Conservation (phyloP, 1,284 basidiomycete genomes). For the Athelia sp. region DNA sequence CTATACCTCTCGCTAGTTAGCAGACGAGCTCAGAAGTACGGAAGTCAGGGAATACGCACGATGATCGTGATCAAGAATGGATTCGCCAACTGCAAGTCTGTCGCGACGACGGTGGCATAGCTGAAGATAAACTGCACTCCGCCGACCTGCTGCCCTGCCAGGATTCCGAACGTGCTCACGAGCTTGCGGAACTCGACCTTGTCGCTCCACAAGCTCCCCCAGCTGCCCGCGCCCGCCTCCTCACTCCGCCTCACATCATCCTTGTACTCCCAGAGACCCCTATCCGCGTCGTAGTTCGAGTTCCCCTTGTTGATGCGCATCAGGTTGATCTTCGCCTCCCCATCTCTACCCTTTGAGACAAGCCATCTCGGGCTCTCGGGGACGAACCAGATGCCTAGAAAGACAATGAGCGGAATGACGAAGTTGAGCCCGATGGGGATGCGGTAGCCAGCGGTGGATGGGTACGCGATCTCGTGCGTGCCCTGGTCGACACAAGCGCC, state of each 20-base stretch:
- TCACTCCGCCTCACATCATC: not conserved
- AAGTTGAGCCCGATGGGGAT: slow-evolving; percentile 8
- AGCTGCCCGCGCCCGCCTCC: not conserved
- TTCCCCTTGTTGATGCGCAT: slow-evolving; percentile 6
- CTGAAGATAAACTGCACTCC: not conserved
- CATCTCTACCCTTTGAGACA: slow-evolving; percentile 41
- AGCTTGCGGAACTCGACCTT: not conserved
- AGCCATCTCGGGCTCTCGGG: slow-evolving; percentile 64
- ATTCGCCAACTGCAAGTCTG: not conserved
- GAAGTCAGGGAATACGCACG: not conserved
- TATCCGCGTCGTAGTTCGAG: not conserved
- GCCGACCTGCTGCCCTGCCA: not conserved
- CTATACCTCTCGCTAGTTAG: not conserved
- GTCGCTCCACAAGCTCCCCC: not conserved
- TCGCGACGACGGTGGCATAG: not conserved
- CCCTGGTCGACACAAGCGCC: slow-evolving; percentile 12
- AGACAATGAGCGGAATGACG: slow-evolving; percentile 1
- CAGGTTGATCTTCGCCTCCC: slow-evolving; percentile 45
- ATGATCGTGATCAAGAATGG: not conserved
- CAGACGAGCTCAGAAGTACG: not conserved
- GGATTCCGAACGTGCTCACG: not conserved
- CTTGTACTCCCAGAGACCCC: not conserved
- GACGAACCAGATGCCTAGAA: slow-evolving; percentile 42
- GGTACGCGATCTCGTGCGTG: not conserved
- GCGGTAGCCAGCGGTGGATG: slow-evolving; percentile 5